phyloP scores from a whole-genome alignment of 2,329 filamentous ascomycete genomes.

The Chrysosporium keratinophilum region DNA sequence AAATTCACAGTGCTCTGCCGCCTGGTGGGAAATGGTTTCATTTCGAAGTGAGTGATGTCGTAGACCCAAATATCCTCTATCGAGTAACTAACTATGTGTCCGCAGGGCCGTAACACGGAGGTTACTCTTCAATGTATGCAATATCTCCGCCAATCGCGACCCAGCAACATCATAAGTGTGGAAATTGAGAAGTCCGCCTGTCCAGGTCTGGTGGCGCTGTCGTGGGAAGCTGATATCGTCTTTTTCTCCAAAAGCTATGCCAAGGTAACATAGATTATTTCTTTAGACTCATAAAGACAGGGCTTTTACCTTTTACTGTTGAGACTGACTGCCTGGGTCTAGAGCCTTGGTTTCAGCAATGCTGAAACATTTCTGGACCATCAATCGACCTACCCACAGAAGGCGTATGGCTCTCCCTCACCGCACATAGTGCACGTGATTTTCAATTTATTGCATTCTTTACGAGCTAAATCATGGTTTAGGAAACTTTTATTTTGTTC shows the following conservation, averaged over 20 bases:
- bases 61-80: neutral
- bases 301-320: neutral
- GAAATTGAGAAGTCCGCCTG: constrained; percentile 62
- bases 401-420: neutral
- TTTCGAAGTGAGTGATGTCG: constrained; percentile 50
- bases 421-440: constrained; percentile 38
- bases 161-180: constrained; percentile 49
- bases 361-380: no score
- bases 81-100: neutral
- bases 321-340: no score
- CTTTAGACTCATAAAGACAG: neutral
- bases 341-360: no score
- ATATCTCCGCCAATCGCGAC: constrained; percentile 42
- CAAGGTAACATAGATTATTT: constrained; percentile 39
- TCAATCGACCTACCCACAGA: neutral
- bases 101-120: constrained; percentile 52
- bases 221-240: constrained; percentile 56
- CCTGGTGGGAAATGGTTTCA: constrained; percentile 51
- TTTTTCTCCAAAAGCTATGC: constrained; percentile 66
- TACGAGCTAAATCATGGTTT: neutral
- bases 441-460: neutral
- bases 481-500: constrained; percentile 47
- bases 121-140: constrained; percentile 51
- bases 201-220: constrained; percentile 49
- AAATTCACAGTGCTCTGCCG: constrained; percentile 34